Conservation (phyloP, 2,329 filamentous ascomycete species). For the Aspergillus pseudoglaucus region DNA sequence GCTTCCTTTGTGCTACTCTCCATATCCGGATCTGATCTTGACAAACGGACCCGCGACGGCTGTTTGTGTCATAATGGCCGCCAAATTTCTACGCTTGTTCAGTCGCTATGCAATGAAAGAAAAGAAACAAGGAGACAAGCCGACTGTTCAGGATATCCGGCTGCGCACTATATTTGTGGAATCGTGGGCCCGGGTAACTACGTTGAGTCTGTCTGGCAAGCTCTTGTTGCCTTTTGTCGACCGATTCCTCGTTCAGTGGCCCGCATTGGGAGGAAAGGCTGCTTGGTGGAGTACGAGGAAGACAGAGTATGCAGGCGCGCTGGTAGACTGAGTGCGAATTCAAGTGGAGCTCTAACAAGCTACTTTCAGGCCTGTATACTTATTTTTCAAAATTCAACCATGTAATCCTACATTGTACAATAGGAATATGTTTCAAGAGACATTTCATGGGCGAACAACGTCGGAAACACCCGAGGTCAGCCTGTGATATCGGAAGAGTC, state of each 20-base stretch:
- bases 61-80: slow-evolving; percentile 63
- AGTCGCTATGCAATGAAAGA: slow-evolving; percentile 16
- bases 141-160: slow-evolving; percentile 39
- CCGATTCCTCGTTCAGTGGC: slow-evolving; percentile 77
- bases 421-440: not conserved
- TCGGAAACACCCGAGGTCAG: too few species aligned
- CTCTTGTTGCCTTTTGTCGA: slow-evolving; percentile 68
- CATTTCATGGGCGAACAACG: too few species aligned
- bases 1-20: slow-evolving; percentile 16
- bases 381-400: not conserved
- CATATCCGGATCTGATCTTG: slow-evolving; percentile 67
- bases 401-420: not conserved
- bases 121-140: not conserved
- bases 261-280: slow-evolving; percentile 48
- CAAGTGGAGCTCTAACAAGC: too few species aligned
- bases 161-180: slow-evolving; percentile 82
- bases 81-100: slow-evolving; percentile 50
- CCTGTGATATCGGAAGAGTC: too few species aligned
- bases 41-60: slow-evolving; percentile 87
- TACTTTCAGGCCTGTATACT: too few species aligned
- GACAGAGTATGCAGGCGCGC: slow-evolving; percentile 34
- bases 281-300: slow-evolving; percentile 34
- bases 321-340: slow-evolving; percentile 26
- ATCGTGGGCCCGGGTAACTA: slow-evolving; percentile 80
- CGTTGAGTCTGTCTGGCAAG: slow-evolving; percentile 76